Evolutionary conservation across 1,284 basidiomycete species (phyloP), one percentile per base, ranked within the genome.

Genomic region (Agroathelia rolfsii): DNA sequence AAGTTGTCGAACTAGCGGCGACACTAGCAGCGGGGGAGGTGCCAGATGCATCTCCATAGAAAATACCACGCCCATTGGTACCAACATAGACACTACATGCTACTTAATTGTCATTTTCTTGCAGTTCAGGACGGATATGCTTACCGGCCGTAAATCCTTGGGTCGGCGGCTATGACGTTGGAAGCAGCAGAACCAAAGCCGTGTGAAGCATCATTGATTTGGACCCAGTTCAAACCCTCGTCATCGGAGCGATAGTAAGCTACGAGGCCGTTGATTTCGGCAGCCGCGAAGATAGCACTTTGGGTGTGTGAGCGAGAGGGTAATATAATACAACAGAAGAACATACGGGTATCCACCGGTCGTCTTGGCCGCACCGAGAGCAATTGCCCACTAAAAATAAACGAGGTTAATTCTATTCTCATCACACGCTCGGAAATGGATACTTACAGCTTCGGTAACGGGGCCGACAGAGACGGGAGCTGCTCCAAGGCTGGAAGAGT

Each of bases 11-110:
- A n/a, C n/a, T n/a, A n/a, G n/a, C n/a, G n/a, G n/a, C 5, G 37
- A 12, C 11, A 31, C 19, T 12, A 33, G 32, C 24, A 38, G 25
- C 15, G 36, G 29, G 8, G 13, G 12, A n/a, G 28, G 23, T 13
- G 35, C 27, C 13, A 20, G n/a, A n/a, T n/a, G n/a, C n/a, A n/a
- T 73, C 67, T 2, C 72, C 72, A 41, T 66, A 75, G 52, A 72
- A 77, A 34, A 76, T 76, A 16, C 75, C 74, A 28, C 73, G 66
- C 19, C 74, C 74, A 41, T 76, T 76, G 2, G 74, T 76, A 3
- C 74, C 75, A 28, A 77, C 63, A 44, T 76, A 77, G 1, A 76
- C 72, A 14, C 73, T 73, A 39, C 6, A 30, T 30, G 23, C 14
- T 12, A 28, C 14, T 20, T 37, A 10, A 35, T 24, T 30, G 19